Evolutionary conservation across 495 filamentous ascomycete genomes (phyloP), one percentile per base, ranked within the genome.

Genomic region (Neurospora sp.): DNA sequence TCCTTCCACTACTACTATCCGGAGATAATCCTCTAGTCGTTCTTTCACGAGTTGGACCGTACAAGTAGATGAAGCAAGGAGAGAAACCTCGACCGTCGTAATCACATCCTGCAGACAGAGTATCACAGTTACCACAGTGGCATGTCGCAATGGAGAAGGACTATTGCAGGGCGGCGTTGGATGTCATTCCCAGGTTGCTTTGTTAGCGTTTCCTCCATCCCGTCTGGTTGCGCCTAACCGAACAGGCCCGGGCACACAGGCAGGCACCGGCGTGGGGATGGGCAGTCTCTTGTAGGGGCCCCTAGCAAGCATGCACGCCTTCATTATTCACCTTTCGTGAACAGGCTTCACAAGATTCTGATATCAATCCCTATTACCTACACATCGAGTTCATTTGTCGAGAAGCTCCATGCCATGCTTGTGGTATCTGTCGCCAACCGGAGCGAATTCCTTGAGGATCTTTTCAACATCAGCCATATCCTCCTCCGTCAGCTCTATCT

Each of bases 401-500:
- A 79, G 31, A n/a, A 39, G 9, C 20, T 11, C 40, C 73, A 78
- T 78, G 12, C n/a, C 39, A 35, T 31, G 40, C 14, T 74, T 76
- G 9, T 77, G 72, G 72, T 88, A 88, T 31, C 86, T 74, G 0
- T 61, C 71, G 0, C 87, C 87, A 7, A 75, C 74, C 0, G 81
- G 75, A 46, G 78, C 74, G 70, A 87, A 83, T 69, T 74, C 76
- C 8, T 76, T 78, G 4, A 85, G 53, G 37, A 85, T 82, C 35
- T 71, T 74, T 68, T 88, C 82, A 41, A 91, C 83, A 73, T 83
- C 78, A 8, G 68, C 78, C 81, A 86, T 77, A 38, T 90, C 88
- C 37, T 84, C 82, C 2, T 83, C 80, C 1, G 76, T 81, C 69
- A 90, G 73, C 6, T 83, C 78, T 0, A 89, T 78, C 39, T 80